Evolutionary conservation across 768 basidiomycete species (phyloP).

Genomic region (Gloeophyllum trabeum): DNA sequence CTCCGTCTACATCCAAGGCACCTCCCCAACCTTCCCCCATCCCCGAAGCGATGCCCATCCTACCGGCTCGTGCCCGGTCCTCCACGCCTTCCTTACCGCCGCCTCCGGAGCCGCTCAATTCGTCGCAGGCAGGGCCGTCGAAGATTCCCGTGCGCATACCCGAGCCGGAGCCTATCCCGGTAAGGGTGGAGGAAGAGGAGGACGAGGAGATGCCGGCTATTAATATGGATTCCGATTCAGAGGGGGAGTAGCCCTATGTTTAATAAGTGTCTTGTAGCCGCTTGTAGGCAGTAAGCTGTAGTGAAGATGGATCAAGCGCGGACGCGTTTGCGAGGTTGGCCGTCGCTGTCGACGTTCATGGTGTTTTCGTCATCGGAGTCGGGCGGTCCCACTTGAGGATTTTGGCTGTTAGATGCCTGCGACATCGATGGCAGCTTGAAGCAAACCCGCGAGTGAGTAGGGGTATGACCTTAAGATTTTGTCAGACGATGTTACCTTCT

Average conservation of each 20-base stretch:
- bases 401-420: too few relatives aligned
- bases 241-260: constrained; percentile 25
- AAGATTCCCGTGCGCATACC: not conserved
- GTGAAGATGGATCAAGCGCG: constrained; percentile 10
- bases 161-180: too few relatives aligned
- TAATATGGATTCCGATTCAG: constrained; percentile 73
- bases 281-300: constrained; percentile 2
- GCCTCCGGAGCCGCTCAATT: not conserved
- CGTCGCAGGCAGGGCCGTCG: not conserved
- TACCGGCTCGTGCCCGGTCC: too few relatives aligned
- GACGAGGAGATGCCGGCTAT: constrained; percentile 72
- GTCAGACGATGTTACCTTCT: too few relatives aligned
- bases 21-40: not conserved
- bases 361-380: constrained; percentile 28
- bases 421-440: too few relatives aligned
- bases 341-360: constrained; percentile 13
- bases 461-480: too few relatives aligned
- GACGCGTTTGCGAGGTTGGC: constrained; percentile 23
- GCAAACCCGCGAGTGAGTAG: too few relatives aligned
- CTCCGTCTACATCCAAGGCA: constrained; percentile 1
- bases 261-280: not conserved
- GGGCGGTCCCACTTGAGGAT: constrained; percentile 5
- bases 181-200: constrained; percentile 36
- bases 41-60: not conserved
- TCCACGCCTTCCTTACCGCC: not conserved